Base-by-base conservation (phyloP, 495 filamentous ascomycete genomes). In the Lineolata rhizophorae region DNA sequence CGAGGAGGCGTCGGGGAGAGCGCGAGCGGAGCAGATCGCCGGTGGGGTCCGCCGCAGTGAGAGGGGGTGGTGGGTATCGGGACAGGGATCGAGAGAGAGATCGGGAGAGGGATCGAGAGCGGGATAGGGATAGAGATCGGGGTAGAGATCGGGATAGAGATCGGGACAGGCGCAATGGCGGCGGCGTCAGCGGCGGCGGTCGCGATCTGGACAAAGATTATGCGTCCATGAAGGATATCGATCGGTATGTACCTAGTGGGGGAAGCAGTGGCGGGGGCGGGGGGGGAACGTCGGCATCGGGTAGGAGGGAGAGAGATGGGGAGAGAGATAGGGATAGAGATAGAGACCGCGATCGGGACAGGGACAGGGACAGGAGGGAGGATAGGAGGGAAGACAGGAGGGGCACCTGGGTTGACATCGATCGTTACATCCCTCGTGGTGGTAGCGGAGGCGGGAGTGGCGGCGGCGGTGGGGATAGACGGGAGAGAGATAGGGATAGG, bases 271-370 rank as follows among this genome's bases (percentile, higher is more conserved):
- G n/a, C n/a, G n/a, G n/a, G n/a, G n/a, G n/a, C n/a, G n/a, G n/a
- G n/a, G n/a, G n/a, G n/a, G n/a, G n/a, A n/a, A n/a, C n/a, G n/a
- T n/a, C n/a, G n/a, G n/a, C n/a, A n/a, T n/a, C n/a, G n/a, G 37
- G 46, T 18, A 52, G 51, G 25, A 50, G 50, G 15, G 52, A 58
- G 25, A 43, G 44, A 30, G 43, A 52, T 4, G 36, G 49, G 25
- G 54, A 57, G 33, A 42, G 57, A n/a, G n/a, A n/a, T n/a, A n/a
- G n/a, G n/a, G n/a, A n/a, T n/a, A n/a, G n/a, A n/a, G n/a, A n/a
- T n/a, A 6, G n/a, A n/a, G 22, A 25, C 6, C 22, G 22, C 22
- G 22, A 25, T n/a, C 22, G 22, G 6, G 22, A 52, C 21, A 47
- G 54, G 30, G 44, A 55, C 14, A n/a, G n/a, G n/a, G n/a, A n/a